Evolutionary conservation across 1,284 basidiomycete species (phyloP), one percentile per base, ranked within the genome.

Genomic region (Psilocybe mexicana): DNA sequence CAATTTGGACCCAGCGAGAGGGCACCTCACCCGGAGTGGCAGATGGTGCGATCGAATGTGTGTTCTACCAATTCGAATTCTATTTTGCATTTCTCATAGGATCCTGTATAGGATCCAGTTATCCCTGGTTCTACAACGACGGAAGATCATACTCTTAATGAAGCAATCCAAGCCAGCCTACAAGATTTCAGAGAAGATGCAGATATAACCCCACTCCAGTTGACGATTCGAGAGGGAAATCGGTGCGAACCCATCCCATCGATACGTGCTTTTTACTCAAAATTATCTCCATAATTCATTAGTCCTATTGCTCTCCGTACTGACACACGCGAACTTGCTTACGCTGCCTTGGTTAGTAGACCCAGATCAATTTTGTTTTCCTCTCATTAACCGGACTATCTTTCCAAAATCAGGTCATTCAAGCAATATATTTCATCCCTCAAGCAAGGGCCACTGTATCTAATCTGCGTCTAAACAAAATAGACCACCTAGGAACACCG

Each of bases 241-340:
- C 77, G 85, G 88, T 87, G 46, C 56, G 82, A 73, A 40, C 38
- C 18, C 40, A 18, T 40, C 14, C 24, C 48, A 18, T 42, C 50
- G 24, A 25, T 5, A n/a, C n/a, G 25, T 43, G 59, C 6, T 43
- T 52, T 57, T 47, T 52, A 26, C 56, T 30, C 48, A 51, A 56
- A 28, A 35, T n/a, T 38, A 7, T 7, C 8, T 45, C 6, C 44
- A 18, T 18, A 18, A 18, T 18, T 18, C 25, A 6, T 50, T 23
- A 90, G 88, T 25, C 88, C 88, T 14, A 78, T 89, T 23, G 84
- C 85, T 2, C 64, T 90, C 18, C 85, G 88, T 24, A 80, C 86
- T 0, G 80, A 81, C n/a, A 64, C 70, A 12, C 69, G 82, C 1
- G 72, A 74, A 1, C 70, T 80, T 46, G 76, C 79, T 2, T 86